Evolutionary conservation across 2,329 filamentous ascomycete species (phyloP).

Genomic region (Chaetomium olivaceum): DNA sequence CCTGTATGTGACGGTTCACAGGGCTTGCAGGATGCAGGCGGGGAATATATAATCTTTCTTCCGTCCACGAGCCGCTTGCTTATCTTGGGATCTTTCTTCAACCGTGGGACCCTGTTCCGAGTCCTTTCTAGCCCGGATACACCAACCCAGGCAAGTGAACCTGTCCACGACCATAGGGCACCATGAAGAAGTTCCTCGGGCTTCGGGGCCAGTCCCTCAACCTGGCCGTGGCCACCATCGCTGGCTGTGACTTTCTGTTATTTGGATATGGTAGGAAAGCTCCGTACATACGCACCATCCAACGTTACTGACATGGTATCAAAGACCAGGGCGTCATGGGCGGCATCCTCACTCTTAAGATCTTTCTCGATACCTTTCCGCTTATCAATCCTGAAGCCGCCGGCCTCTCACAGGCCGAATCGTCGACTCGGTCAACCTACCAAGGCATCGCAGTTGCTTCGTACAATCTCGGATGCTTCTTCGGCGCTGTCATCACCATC

Average conservation of each 20-base stretch:
- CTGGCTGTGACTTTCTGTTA: slow-evolving; percentile 70
- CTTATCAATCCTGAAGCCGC: slow-evolving; percentile 50
- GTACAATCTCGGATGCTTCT: slow-evolving; percentile 38
- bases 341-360: slow-evolving; percentile 68
- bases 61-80: not conserved
- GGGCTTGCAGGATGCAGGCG: not conserved
- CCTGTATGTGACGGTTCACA: not conserved
- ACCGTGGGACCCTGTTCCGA: not conserved
- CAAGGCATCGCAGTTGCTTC: slow-evolving; percentile 31
- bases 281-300: not conserved
- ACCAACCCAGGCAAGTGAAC: not conserved
- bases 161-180: not conserved
- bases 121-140: not conserved
- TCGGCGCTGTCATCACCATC: slow-evolving; percentile 36
- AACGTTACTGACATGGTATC: not conserved
- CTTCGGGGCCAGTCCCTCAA: slow-evolving; percentile 66
- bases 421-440: slow-evolving; percentile 15
- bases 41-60: slow-evolving; percentile 4
- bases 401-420: not conserved
- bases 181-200: slow-evolving; percentile 57
- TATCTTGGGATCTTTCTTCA: not conserved
- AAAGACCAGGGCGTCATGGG: slow-evolving; percentile 75
- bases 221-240: slow-evolving; percentile 68
- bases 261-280: slow-evolving; percentile 53
- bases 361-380: slow-evolving; percentile 59